These are phyloP conservation scores for Nadsonia fulvescens DNA, from an alignment of 805 yeast species.

Conservation along the genomic window DNA sequence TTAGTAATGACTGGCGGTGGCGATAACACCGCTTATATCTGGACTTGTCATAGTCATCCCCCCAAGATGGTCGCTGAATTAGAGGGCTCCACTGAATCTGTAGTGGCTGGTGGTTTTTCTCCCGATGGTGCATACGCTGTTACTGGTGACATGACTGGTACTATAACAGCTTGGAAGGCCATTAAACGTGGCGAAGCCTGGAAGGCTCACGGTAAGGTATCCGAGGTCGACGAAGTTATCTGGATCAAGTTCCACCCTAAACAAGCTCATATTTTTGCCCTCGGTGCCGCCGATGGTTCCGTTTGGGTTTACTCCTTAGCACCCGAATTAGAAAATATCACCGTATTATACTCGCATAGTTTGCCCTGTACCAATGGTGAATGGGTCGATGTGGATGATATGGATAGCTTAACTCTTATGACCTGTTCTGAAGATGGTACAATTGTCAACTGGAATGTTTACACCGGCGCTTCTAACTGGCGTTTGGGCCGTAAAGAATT, in stretches of 20 bases:
- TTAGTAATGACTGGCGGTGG: conserved; percentile 87
- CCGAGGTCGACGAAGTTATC: conserved; percentile 78
- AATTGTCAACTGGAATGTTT: conserved; percentile 79
- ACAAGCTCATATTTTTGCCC: conserved; percentile 63
- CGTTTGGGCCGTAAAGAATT: conserved; percentile 27
- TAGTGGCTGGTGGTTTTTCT: conserved; percentile 69
- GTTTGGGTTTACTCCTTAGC: conserved; percentile 82
- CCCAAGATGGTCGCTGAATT: conserved; percentile 64
- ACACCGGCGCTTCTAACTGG: conserved; percentile 51
- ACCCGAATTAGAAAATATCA: conserved; percentile 34
- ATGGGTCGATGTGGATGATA: conserved; percentile 45
- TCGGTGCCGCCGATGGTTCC: conserved; percentile 83
- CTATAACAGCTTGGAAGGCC: conserved; percentile 53
- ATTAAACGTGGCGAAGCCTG: conserved; percentile 69
- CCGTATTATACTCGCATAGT: conserved; percentile 39
- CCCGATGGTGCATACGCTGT: conserved; percentile 63
- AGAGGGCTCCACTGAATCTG: conserved; percentile 74
- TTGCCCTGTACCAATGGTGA: conserved; percentile 64
- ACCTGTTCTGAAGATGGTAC: conserved; percentile 76
- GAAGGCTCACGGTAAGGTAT: conserved; percentile 49
- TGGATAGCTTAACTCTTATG: conserved; percentile 43
- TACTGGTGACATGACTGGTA: conserved; percentile 93
- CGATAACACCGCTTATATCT: conserved; percentile 71
- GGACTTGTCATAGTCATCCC: conserved; percentile 72
- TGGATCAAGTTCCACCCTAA: conserved; percentile 73